These are phyloP conservation scores for Hypsizygus ulmarius DNA, from an alignment of 1,284 basidiomycete genomes.

Conservation along the genomic window DNA sequence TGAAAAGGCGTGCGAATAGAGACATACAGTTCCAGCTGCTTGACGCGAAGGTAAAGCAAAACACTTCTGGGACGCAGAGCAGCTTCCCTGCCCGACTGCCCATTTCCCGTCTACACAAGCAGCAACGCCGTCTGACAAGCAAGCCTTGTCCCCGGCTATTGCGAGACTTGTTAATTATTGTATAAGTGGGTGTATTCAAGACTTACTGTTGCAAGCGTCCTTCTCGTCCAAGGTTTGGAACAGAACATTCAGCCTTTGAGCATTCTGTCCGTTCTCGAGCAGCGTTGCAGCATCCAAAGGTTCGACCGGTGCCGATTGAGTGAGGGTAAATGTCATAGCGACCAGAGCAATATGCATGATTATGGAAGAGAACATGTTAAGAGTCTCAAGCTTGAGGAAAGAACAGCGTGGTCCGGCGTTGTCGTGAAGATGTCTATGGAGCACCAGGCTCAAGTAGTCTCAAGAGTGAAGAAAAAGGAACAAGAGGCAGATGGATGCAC, in stretches of 20 bases:
- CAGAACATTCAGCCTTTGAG: constrained; percentile 48
- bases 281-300: constrained; percentile 38
- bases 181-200: neutral
- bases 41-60: constrained; percentile 46
- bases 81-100: constrained; percentile 32
- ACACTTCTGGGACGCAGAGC: constrained; percentile 37
- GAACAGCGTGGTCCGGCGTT: constrained; percentile 3
- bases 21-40: constrained; percentile 42
- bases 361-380: constrained; percentile 25
- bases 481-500: constrained; percentile 2
- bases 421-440: constrained; percentile 18
- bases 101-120: constrained; percentile 42
- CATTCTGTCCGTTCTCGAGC: constrained; percentile 43
- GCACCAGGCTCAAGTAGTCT: constrained; percentile 32
- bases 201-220: constrained; percentile 44
- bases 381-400: constrained; percentile 5
- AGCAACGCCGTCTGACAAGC: constrained; percentile 38
- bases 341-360: constrained; percentile 27
- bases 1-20: neutral
- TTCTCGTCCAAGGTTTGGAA: constrained; percentile 37
- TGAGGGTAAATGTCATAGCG: constrained; percentile 20
- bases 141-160: constrained; percentile 43
- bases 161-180: neutral
- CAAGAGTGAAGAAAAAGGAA: constrained; percentile 10
- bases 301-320: constrained; percentile 33